These are phyloP conservation scores for Quercus tomentella DNA, from an alignment of 331 rosid species.

Conservation along the genomic window DNA sequence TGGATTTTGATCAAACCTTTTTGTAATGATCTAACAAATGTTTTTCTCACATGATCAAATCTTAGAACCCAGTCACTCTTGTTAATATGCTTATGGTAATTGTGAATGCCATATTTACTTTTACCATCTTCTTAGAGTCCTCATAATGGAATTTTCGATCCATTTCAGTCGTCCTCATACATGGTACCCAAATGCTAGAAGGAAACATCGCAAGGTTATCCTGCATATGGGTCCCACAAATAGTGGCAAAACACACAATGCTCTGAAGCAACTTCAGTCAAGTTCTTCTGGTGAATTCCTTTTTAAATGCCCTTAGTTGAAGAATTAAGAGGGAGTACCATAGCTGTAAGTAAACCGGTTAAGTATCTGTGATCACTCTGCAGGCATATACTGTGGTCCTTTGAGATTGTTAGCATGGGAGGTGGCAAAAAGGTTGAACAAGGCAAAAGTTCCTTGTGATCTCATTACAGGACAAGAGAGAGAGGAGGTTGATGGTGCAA, in stretches of 20 bases:
- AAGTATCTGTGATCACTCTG: conserved; percentile 19
- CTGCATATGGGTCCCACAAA: conserved; percentile 98
- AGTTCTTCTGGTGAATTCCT: conserved; percentile 74
- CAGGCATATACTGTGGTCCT: conserved; percentile 95
- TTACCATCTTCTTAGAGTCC: conserved; percentile 7
- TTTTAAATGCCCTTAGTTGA: conserved; percentile 8
- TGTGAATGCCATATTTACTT: conserved; percentile 11
- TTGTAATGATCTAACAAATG: background rate
- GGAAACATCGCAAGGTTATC: conserved; percentile 68
- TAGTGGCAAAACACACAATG: conserved; percentile 92
- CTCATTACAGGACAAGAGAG: conserved; percentile 91
- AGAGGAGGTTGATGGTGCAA: conserved; percentile 83
- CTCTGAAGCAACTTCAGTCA: conserved; percentile 75
- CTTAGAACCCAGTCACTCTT: background rate
- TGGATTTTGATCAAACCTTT: background rate
- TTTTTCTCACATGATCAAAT: background rate
- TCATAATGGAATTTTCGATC: background rate
- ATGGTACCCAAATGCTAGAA: conserved; percentile 89
- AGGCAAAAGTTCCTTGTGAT: conserved; percentile 84
- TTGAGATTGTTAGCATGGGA: conserved; percentile 98
- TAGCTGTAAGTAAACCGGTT: conserved; percentile 6
- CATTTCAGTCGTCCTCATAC: conserved; percentile 75
- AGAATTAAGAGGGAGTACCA: conserved; percentile 8
- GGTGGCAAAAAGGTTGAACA: conserved; percentile 85
- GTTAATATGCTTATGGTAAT: conserved; percentile 4